Conservation (phyloP, 148 eudicot species). For the Vaccinium corymbosum region DNA sequence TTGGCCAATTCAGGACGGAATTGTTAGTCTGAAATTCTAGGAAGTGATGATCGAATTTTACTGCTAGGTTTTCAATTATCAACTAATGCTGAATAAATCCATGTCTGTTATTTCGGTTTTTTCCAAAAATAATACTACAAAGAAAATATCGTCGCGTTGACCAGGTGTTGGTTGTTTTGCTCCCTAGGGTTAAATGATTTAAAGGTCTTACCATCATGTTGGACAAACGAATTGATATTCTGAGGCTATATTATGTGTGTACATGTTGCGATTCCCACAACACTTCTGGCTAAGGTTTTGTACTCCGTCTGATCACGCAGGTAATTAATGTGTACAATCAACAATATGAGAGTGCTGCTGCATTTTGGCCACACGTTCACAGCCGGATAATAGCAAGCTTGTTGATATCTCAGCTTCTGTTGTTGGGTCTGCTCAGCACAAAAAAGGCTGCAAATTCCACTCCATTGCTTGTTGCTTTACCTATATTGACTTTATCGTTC, state of each 20-base stretch:
- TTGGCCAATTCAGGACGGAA: neutral
- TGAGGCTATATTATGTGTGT: conserved; percentile 2
- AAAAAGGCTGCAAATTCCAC: conserved; percentile 89
- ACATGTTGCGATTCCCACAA: conserved; percentile 23
- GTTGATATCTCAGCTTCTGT: conserved; percentile 81
- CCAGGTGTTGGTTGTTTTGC: neutral
- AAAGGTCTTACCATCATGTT: neutral
- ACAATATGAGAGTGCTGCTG: conserved; percentile 82
- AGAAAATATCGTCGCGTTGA: neutral
- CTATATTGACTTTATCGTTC: conserved; percentile 74
- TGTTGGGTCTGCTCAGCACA: conserved; percentile 84
- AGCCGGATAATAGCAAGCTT: conserved; percentile 84
- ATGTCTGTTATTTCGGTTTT: neutral
- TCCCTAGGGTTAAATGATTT: neutral
- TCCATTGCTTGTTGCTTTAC: conserved; percentile 73
- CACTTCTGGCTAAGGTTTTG: neutral
- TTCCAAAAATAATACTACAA: neutral
- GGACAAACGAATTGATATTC: neutral
- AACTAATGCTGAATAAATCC: neutral
- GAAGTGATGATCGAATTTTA: neutral
- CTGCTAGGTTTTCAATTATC: neutral
- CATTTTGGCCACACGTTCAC: conserved; percentile 99
- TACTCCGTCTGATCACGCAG: conserved; percentile 35
- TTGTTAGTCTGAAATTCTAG: neutral
- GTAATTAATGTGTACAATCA: conserved; percentile 90